phyloP scores from a whole-genome alignment of 352 stramenopile genomes.

The Pythium rishiriense region DNA sequence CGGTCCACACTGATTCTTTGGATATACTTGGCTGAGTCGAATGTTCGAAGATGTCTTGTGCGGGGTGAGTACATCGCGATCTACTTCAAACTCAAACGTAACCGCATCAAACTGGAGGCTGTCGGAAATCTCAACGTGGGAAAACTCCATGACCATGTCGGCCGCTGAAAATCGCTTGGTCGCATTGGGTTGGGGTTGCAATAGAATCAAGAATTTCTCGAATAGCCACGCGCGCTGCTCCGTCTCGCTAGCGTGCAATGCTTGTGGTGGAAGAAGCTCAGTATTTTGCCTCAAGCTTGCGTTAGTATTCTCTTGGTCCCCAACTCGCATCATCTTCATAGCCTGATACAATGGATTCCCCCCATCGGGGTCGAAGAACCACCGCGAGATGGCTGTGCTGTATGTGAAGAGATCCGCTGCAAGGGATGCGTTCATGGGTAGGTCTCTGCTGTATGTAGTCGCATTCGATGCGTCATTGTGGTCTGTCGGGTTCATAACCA shows the following conservation, averaged over 20 bases:
- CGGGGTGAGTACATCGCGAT: background rate
- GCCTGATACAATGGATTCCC: background rate
- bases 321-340: background rate
- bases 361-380: background rate
- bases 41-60: background rate
- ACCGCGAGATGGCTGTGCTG: background rate
- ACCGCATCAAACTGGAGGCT: background rate
- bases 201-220: background rate
- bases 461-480: no score
- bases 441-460: background rate
- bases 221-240: background rate
- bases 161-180: background rate
- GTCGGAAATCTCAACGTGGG: background rate
- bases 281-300: background rate
- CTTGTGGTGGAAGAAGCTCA: background rate
- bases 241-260: background rate
- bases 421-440: conserved; percentile 21
- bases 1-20: background rate
- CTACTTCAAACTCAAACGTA: background rate
- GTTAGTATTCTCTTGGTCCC: background rate
- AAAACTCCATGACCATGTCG: background rate
- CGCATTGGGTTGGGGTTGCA: background rate
- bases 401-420: conserved; percentile 9
- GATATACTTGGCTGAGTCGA: background rate
- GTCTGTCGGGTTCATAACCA: conserved; percentile 11